Evolutionary conservation across 192 early-diverging fungal genomes (phyloP).

Genomic region (Linnemannia zychae): DNA sequence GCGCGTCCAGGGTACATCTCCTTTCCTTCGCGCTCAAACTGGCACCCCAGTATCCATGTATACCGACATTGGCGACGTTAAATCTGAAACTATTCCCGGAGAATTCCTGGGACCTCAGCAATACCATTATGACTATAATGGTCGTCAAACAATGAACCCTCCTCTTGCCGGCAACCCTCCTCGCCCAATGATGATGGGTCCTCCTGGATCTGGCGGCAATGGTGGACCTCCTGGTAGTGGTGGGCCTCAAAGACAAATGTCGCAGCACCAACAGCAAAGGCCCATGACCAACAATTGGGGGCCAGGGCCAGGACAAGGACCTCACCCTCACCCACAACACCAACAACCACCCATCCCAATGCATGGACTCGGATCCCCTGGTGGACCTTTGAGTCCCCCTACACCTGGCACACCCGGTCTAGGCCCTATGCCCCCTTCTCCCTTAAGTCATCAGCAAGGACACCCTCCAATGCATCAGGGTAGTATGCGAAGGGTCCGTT

Average conservation of each 20-base stretch:
- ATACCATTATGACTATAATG: constrained; percentile 55
- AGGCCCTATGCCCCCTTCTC: not conserved
- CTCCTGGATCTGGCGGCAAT: not conserved
- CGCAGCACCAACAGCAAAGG: constrained; percentile 5
- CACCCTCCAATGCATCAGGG: constrained; percentile 3
- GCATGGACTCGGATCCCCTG: constrained; percentile 7
- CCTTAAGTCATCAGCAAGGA: not conserved
- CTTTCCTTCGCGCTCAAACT: constrained; percentile 10
- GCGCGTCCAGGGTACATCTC: constrained; percentile 53
- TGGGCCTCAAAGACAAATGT: constrained; percentile 23
- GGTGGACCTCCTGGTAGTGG: not conserved
- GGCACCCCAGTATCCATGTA: constrained; percentile 12
- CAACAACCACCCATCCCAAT: not conserved
- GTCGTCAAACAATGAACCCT: constrained; percentile 42
- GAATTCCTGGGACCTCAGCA: constrained; percentile 56
- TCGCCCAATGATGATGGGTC: constrained; percentile 33
- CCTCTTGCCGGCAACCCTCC: constrained; percentile 43
- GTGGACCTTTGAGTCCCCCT: constrained; percentile 7
- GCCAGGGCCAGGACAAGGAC: constrained; percentile 2
- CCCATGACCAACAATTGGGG: constrained; percentile 26
- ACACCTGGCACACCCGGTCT: not conserved
- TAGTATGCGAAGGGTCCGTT: constrained; percentile 24
- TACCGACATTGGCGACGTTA: constrained; percentile 24
- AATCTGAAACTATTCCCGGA: constrained; percentile 10
- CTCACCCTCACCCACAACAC: not conserved